Evolutionary conservation across 1,284 basidiomycete genomes (phyloP).

Genomic region (Athelia psychrophila): DNA sequence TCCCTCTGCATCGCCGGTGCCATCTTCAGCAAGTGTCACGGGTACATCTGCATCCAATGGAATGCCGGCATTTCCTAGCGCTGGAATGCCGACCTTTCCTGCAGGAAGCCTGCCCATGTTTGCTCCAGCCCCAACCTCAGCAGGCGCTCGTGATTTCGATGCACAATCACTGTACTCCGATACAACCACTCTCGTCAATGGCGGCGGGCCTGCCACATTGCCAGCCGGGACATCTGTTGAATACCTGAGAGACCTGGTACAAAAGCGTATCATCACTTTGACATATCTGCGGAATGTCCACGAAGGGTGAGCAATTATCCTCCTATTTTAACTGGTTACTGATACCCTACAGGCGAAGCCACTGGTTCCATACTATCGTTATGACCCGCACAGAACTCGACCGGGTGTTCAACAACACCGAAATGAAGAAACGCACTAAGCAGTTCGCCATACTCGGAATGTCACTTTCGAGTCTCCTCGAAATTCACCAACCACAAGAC

Average conservation of each 20-base stretch:
- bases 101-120: background rate
- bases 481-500: constrained; percentile 76
- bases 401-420: constrained; percentile 65
- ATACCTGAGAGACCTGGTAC: constrained; percentile 71
- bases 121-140: background rate
- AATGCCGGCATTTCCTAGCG: background rate
- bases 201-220: constrained; percentile 19
- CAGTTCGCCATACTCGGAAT: constrained; percentile 82
- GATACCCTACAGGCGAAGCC: constrained; percentile 52
- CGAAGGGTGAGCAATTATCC: constrained; percentile 60
- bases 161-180: constrained; percentile 60
- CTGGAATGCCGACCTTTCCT: constrained; percentile 23
- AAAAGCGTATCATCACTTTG: constrained; percentile 81
- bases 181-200: constrained; percentile 21
- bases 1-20: constrained; percentile 23
- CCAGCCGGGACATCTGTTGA: constrained; percentile 67
- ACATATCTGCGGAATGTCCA: constrained; percentile 82
- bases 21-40: constrained; percentile 26
- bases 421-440: constrained; percentile 76
- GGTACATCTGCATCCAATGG: constrained; percentile 17
- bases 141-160: constrained; percentile 60
- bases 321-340: constrained; percentile 9
- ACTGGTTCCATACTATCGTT: constrained; percentile 88
- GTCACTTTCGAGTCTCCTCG: constrained; percentile 78
- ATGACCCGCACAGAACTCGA: constrained; percentile 73